A percentile compares a stretch with the other conserved stretches of the same genome.
Evolutionary conservation across 768 basidiomycete species (phyloP).

Genomic region (Boletus subcaerulescens): DNA sequence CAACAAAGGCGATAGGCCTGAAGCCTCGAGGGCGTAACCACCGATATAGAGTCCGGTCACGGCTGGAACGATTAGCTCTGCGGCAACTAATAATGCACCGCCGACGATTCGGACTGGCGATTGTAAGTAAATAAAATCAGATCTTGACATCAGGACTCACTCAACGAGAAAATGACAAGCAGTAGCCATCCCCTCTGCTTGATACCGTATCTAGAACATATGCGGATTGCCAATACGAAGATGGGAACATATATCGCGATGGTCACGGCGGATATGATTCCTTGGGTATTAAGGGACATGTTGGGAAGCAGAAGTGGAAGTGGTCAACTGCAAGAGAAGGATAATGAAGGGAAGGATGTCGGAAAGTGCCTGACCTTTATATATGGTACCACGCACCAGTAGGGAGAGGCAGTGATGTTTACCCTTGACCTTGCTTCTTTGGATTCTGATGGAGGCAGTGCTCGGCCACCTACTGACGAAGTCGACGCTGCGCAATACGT

Average conservation of each 20-base stretch:
- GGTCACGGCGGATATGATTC: conserved; percentile 56
- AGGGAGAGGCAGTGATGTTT: conserved; percentile 22
- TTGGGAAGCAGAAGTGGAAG: conserved; percentile 1
- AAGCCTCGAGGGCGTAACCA: conserved; percentile 43
- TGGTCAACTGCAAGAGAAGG: not conserved
- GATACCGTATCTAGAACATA: conserved; percentile 54
- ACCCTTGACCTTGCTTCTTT: not conserved
- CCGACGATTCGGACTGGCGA: conserved; percentile 54
- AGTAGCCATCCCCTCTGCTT: conserved; percentile 67
- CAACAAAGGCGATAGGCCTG: conserved; percentile 41
- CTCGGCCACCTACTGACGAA: not conserved
- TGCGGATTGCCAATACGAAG: conserved; percentile 40
- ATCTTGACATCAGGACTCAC: conserved; percentile 35
- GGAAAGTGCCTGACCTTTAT: conserved; percentile 18
- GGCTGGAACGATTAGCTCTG: conserved; percentile 39
- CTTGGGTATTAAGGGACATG: conserved; percentile 40
- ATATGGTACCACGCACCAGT: conserved; percentile 4
- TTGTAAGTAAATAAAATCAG: conserved; percentile 1
- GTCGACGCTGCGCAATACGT: not conserved
- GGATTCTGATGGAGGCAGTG: conserved; percentile 14
- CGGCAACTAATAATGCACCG: conserved; percentile 55
- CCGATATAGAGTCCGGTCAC: conserved; percentile 49
- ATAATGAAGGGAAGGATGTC: not conserved
- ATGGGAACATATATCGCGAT: conserved; percentile 61
- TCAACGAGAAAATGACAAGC: conserved; percentile 55